Percentiles rank a stretch among this genome's conserved stretches.
Evolutionary conservation across 2,329 filamentous ascomycete species (phyloP).

Genomic region (Rhynchosporium agropyri): DNA sequence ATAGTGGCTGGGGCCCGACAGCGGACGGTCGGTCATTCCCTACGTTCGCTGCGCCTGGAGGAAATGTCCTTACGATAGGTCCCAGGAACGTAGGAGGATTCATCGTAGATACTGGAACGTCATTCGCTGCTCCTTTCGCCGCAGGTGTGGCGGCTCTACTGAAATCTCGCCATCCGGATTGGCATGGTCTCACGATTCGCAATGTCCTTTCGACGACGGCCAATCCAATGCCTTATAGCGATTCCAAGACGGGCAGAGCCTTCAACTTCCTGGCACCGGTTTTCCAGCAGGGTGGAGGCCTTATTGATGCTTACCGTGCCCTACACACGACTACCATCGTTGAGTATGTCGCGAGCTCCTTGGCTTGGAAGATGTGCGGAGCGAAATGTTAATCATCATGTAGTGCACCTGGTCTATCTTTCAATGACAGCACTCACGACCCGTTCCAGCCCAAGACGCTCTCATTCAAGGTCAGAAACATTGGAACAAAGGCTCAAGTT

Average conservation of each 20-base stretch:
- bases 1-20: conserved; percentile 11
- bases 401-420: conserved; percentile 1
- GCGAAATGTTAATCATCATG: too few relatives aligned
- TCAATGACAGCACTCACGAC: conserved; percentile 7
- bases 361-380: too few relatives aligned
- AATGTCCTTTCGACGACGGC: conserved; percentile 37
- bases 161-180: conserved; percentile 22
- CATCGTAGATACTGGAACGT: conserved; percentile 44
- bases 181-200: background rate
- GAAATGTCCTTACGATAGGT: conserved; percentile 44
- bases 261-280: conserved; percentile 33
- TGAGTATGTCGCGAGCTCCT: background rate
- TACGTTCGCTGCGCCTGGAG: conserved; percentile 40
- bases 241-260: background rate
- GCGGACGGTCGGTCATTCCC: background rate
- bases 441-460: background rate
- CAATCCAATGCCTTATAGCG: conserved; percentile 26
- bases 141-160: conserved; percentile 43
- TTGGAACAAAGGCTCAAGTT: conserved; percentile 28
- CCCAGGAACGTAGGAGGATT: conserved; percentile 42
- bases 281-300: conserved; percentile 44
- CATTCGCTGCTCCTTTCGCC: conserved; percentile 45
- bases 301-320: conserved; percentile 43
- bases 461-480: conserved; percentile 33
- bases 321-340: conserved; percentile 30